Percentiles rank a stretch among this genome's conserved stretches.
phyloP scores from a whole-genome alignment of 495 filamentous ascomycete species.

The Ramalina peruviana region DNA sequence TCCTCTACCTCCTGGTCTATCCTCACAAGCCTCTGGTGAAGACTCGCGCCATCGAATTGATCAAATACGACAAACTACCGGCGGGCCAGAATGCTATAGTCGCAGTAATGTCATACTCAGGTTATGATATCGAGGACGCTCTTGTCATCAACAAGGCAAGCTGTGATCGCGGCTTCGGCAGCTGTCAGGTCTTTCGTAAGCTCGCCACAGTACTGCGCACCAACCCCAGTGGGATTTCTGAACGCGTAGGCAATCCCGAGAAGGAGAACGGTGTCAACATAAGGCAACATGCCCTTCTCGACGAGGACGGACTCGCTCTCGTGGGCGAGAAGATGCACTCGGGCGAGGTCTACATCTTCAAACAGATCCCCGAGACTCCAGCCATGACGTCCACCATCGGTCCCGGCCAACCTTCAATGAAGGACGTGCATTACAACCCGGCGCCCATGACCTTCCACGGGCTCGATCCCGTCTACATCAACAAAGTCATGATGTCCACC shows the following conservation, averaged over 20 bases:
- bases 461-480: conserved; percentile 72
- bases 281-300: conserved; percentile 59
- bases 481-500: conserved; percentile 81
- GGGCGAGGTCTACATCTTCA: conserved; percentile 79
- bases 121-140: conserved; percentile 99
- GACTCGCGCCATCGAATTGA: conserved; percentile 87
- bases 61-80: conserved; percentile 94
- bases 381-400: conserved; percentile 42
- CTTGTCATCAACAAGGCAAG: conserved; percentile 93
- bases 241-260: conserved; percentile 47
- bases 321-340: conserved; percentile 61
- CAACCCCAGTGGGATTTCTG: conserved; percentile 66
- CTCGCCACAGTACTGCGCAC: conserved; percentile 63
- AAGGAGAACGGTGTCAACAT: conserved; percentile 49
- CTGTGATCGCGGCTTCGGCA: conserved; percentile 82
- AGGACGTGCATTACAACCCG: conserved; percentile 46
- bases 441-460: conserved; percentile 70
- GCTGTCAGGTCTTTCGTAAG: conserved; percentile 90
- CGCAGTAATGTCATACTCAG: conserved; percentile 97
- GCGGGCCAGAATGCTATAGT: conserved; percentile 95
- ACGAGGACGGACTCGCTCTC: conserved; percentile 66
- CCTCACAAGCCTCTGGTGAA: conserved; percentile 97
- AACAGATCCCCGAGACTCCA: conserved; percentile 59
- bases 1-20: conserved; percentile 93
- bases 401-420: conserved; percentile 29